Base-by-base conservation (phyloP, 2,329 filamentous ascomycete genomes). In the Simplicillium aogashimaense region DNA sequence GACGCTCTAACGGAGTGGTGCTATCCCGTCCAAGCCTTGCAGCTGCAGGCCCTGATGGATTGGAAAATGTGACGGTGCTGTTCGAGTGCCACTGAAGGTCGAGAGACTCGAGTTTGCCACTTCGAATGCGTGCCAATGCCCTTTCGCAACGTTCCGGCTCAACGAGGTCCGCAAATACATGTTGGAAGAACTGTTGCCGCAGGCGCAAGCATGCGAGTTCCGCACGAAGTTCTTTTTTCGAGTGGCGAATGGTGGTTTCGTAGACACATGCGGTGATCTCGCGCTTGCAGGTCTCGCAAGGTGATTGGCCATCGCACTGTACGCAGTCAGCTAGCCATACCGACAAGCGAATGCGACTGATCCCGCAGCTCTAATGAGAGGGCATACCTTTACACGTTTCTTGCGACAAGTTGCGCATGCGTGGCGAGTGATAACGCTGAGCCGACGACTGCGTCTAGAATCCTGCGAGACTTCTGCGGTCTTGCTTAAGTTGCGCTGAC, bases 161-260 rank as follows among this genome's bases (percentile, higher is more conserved):
- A 7, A 61, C 54, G 37, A 81, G 65, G 10, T 75, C 76, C 3
- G 67, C 59, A 18, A 81, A 58, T 37, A 81, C 66, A 29, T 66
- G 65, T 25, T 80, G 70, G 53, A 59, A 75, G 31, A 67, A 69
- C 16, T 65, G 67, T 50, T 78, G 71, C 32, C 70, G 67, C 15
- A 64, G 63, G 39, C 72, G 71, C 28, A 81, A 57, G 15, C 56
- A 57, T 39, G 80, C 76, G 44, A 81, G 76, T 49, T 81, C 76
- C 50, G 61, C 62, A 33, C 77, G 70, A 7, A 81, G 64, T 38
- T 70, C 68, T 44, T 80, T 76, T 45, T 81, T 81, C 7, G 76
- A 79, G 47, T 79, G 75, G 35, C 76, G 74, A 4, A 80, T 70
- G 0, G 76, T 76, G 9, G 77, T 53, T 47, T 80, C 74, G 58